Percentiles rank a stretch among this genome's conserved stretches.
Conservation (phyloP, 768 basidiomycete genomes). For the Pholiota microspora region DNA sequence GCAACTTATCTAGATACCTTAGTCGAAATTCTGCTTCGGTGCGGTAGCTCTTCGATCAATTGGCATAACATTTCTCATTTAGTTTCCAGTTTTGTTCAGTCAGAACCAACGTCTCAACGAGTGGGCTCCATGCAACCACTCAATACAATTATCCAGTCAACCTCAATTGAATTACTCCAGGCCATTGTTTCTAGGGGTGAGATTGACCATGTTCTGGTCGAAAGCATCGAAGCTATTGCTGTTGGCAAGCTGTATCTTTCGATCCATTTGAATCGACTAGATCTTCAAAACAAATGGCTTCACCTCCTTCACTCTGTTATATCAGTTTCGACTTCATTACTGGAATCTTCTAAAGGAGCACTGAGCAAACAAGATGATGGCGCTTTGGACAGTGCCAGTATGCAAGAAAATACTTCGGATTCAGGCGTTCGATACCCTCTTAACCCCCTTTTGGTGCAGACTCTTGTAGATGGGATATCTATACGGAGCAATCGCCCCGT, state of each 20-base stretch:
- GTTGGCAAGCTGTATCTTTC: conserved; percentile 74
- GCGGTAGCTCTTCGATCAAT: conserved; percentile 18
- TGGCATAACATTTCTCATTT: background rate
- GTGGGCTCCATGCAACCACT: conserved; percentile 52
- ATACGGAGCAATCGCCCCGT: conserved; percentile 69
- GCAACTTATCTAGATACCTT: conserved; percentile 76
- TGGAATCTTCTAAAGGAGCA: conserved; percentile 28
- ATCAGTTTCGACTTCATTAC: conserved; percentile 51
- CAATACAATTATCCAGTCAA: conserved; percentile 69
- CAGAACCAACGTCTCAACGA: conserved; percentile 61
- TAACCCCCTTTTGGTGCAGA: conserved; percentile 73
- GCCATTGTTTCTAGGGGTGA: conserved; percentile 81
- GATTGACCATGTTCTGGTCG: conserved; percentile 54
- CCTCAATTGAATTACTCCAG: conserved; percentile 80
- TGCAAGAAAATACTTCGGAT: conserved; percentile 31
- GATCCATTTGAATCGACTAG: conserved; percentile 67
- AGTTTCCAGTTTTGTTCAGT: conserved; percentile 62
- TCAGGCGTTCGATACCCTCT: conserved; percentile 42
- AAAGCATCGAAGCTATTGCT: conserved; percentile 67
- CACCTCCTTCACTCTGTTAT: conserved; percentile 88
- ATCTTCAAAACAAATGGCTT: conserved; percentile 91
- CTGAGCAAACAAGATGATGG: conserved; percentile 23
- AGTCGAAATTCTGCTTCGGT: conserved; percentile 74
- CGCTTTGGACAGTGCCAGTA: conserved; percentile 29
- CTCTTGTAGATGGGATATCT: conserved; percentile 79